A percentile compares a stretch with the other conserved stretches of the same genome.
Evolutionary conservation across 768 basidiomycete genomes (phyloP).

Genomic region (Lentinula detonsa): DNA sequence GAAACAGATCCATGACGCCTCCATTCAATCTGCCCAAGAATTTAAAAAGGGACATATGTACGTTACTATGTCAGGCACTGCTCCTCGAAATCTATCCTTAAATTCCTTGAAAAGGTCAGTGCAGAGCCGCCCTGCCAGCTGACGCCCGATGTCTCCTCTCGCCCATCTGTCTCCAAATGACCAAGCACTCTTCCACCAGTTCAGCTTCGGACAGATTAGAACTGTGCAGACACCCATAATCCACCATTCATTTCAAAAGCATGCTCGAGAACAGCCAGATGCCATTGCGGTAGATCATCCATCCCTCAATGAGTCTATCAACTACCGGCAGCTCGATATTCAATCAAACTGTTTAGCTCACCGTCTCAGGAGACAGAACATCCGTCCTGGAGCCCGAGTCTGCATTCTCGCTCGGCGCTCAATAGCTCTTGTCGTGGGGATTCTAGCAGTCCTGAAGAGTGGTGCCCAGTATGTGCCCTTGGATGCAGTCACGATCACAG

Average conservation of each 20-base stretch:
- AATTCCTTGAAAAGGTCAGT: neutral
- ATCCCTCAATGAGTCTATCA: slow-evolving; percentile 1
- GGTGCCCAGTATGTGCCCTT: slow-evolving; percentile 44
- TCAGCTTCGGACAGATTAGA: slow-evolving; percentile 1
- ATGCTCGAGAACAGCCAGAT: slow-evolving; percentile 3
- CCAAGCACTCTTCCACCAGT: slow-evolving; percentile 7
- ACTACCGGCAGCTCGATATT: neutral
- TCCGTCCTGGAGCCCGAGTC: slow-evolving; percentile 34
- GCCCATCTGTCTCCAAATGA: slow-evolving; percentile 6
- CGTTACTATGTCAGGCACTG: neutral
- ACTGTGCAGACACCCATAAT: neutral
- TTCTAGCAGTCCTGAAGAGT: slow-evolving; percentile 39
- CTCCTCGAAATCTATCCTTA: neutral
- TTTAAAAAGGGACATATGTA: neutral
- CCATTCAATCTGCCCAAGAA: neutral
- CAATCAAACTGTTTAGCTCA: slow-evolving; percentile 19
- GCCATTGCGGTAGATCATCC: slow-evolving; percentile 6
- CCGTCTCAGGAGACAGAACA: slow-evolving; percentile 30
- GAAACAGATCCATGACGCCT: neutral
- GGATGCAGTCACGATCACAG: slow-evolving; percentile 40
- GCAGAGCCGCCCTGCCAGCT: neutral
- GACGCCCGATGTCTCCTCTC: slow-evolving; percentile 1
- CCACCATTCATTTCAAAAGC: slow-evolving; percentile 3
- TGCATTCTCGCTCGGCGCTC: slow-evolving; percentile 42
- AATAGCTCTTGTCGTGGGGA: slow-evolving; percentile 33